A percentile compares a stretch with the other conserved stretches of the same genome.
These are phyloP conservation scores for Hypoxylon trugodes DNA, from an alignment of 495 filamentous ascomycete genomes.

Conservation along the genomic window DNA sequence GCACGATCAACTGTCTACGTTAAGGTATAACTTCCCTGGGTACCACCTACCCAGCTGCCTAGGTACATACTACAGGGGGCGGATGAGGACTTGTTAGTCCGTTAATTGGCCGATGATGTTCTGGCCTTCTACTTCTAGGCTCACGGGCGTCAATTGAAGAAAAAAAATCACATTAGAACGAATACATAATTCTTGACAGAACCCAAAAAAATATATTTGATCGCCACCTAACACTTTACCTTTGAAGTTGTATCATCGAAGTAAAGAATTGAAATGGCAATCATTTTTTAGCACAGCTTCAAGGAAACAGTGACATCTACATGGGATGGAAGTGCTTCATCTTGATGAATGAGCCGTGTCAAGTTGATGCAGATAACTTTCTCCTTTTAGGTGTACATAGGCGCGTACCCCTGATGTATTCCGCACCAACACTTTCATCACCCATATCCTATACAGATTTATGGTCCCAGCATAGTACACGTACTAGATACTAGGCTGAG, in stretches of 20 bases:
- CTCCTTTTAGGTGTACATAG: neutral
- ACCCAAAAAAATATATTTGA: slow-evolving; percentile 5
- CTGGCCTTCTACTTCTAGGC: too few species aligned
- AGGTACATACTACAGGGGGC: too few species aligned
- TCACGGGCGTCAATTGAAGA: slow-evolving; percentile 20
- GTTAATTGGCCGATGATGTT: slow-evolving; percentile 24
- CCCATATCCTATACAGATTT: too few species aligned
- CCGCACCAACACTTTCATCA: too few species aligned
- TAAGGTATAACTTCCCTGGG: slow-evolving; percentile 23
- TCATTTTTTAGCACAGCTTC: slow-evolving; percentile 5
- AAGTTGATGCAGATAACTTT: neutral
- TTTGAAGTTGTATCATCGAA: slow-evolving; percentile 4
- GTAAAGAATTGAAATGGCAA: slow-evolving; percentile 16
- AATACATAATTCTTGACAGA: neutral
- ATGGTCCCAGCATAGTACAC: too few species aligned
- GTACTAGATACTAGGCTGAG: slow-evolving; percentile 11
- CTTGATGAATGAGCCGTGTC: slow-evolving; percentile 15
- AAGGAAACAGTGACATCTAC: slow-evolving; percentile 19
- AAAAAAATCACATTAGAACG: too few species aligned
- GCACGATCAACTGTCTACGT: slow-evolving; percentile 30
- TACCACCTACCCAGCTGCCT: too few species aligned
- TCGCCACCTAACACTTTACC: neutral
- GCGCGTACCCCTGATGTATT: neutral
- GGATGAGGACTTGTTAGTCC: too few species aligned
- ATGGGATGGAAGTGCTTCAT: slow-evolving; percentile 23